Percentiles rank a stretch among this genome's conserved stretches.
Evolutionary conservation across 495 filamentous ascomycete genomes (phyloP).

Genomic region (Trypethelium eluteriae): DNA sequence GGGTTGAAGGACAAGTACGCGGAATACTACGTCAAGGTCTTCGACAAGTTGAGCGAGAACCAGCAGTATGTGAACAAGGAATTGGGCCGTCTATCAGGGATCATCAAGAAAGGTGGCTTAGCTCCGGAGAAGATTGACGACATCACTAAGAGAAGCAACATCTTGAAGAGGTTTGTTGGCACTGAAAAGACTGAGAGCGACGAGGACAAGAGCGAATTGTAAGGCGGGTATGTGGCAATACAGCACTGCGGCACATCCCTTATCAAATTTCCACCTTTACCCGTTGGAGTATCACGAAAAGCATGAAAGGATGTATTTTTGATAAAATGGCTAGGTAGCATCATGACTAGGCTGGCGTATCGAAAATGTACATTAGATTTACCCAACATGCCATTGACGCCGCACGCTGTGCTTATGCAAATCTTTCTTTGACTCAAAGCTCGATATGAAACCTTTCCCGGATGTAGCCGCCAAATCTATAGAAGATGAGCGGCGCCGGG

Average conservation of each 20-base stretch:
- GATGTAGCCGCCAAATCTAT: slow-evolving; percentile 22
- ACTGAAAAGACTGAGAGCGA: not conserved
- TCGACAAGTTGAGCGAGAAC: slow-evolving; percentile 72
- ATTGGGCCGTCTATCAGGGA: slow-evolving; percentile 65
- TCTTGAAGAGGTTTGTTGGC: slow-evolving; percentile 67
- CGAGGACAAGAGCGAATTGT: slow-evolving; percentile 7
- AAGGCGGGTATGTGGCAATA: too few relatives aligned
- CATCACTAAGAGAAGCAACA: slow-evolving; percentile 76
- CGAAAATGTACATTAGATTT: not conserved
- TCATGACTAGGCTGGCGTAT: not conserved
- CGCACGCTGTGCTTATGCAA: slow-evolving; percentile 5
- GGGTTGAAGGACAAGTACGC: slow-evolving; percentile 72
- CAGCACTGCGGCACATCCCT: not conserved
- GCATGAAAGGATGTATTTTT: not conserved
- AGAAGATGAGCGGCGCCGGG: slow-evolving; percentile 30
- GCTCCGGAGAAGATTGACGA: slow-evolving; percentile 85
- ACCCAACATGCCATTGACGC: not conserved
- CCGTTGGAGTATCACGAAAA: not conserved
- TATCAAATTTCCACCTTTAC: not conserved
- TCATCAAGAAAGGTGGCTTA: slow-evolving; percentile 78
- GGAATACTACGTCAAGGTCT: slow-evolving; percentile 88
- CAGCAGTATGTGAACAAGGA: slow-evolving; percentile 79
- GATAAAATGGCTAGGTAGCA: not conserved
- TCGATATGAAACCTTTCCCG: slow-evolving; percentile 24
- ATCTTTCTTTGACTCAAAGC: slow-evolving; percentile 10